These are phyloP conservation scores for Claviceps maximensis DNA, from an alignment of 2,329 filamentous ascomycete species.

Conservation along the genomic window DNA sequence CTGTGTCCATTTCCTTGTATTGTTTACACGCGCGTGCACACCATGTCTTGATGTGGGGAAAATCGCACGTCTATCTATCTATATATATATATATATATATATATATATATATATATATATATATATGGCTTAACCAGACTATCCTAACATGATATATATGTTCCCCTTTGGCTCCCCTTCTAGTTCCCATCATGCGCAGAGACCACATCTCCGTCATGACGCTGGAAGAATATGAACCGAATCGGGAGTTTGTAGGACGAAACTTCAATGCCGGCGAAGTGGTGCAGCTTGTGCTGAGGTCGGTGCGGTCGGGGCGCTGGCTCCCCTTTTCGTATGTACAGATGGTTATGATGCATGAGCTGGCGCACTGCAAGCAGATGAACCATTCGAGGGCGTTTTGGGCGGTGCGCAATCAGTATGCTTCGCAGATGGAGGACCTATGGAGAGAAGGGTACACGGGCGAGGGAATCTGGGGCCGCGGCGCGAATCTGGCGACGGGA, in stretches of 20 bases:
- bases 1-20: no score
- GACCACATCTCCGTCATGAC: slow-evolving; percentile 52
- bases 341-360: slow-evolving; percentile 92
- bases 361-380: slow-evolving; percentile 85
- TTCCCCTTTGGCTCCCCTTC: no score
- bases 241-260: slow-evolving; percentile 70
- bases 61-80: no score
- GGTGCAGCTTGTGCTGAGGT: slow-evolving; percentile 69
- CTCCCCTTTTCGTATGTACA: slow-evolving; percentile 73
- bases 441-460: slow-evolving; percentile 63
- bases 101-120: no score
- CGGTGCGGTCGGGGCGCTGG: slow-evolving; percentile 52
- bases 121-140: no score
- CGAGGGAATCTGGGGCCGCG: slow-evolving; percentile 73
- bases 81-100: no score
- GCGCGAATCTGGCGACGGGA: slow-evolving; percentile 48
- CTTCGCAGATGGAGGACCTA: slow-evolving; percentile 54
- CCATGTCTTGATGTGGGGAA: no score
- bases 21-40: no score
- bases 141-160: no score
- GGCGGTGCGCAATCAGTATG: slow-evolving; percentile 62
- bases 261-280: slow-evolving; percentile 88
- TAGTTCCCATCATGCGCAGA: slow-evolving; percentile 56
- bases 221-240: slow-evolving; percentile 71
- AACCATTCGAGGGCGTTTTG: slow-evolving; percentile 76